These are phyloP conservation scores for Suillus fuscotomentosus DNA, from an alignment of 768 basidiomycete species.

Conservation along the genomic window DNA sequence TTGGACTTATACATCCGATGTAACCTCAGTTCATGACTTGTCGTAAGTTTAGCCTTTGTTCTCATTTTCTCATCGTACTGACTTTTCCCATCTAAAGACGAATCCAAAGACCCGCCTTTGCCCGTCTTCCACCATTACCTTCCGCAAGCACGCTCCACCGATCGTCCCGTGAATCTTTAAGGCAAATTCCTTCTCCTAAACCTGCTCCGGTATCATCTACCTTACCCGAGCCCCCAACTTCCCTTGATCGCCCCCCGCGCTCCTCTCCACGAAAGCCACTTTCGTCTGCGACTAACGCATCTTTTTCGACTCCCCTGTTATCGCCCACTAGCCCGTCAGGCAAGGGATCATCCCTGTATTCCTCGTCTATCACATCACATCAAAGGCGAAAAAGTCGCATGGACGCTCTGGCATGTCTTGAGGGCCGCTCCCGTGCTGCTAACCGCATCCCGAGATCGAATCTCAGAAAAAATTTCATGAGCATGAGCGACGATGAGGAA, in stretches of 20 bases:
- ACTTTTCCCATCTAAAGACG: conserved; percentile 18
- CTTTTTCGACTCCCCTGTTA: conserved; percentile 16
- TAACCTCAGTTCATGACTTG: conserved; percentile 11
- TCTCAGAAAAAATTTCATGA: conserved; percentile 56
- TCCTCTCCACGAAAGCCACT: background rate
- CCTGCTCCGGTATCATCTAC: conserved; percentile 50
- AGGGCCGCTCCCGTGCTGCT: conserved; percentile 43
- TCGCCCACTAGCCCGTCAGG: conserved; percentile 15
- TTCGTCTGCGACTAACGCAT: conserved; percentile 17
- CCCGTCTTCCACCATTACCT: conserved; percentile 12
- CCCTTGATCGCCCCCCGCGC: background rate
- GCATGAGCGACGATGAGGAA: conserved; percentile 64
- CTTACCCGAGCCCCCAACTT: conserved; percentile 38
- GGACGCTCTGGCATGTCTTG: conserved; percentile 62
- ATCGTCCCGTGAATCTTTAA: conserved; percentile 41
- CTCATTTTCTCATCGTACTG: background rate
- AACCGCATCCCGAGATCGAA: conserved; percentile 18
- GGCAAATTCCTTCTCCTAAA: conserved; percentile 57
- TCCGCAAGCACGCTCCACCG: conserved; percentile 21
- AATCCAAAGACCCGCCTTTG: conserved; percentile 21
- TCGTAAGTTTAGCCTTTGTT: conserved; percentile 11
- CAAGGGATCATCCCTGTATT: conserved; percentile 18
- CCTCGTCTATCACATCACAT: conserved; percentile 44
- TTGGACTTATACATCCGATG: conserved; percentile 22
- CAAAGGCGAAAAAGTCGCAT: conserved; percentile 49